Percentiles rank a stretch among this genome's conserved stretches.
phyloP scores from a whole-genome alignment of 73 alveolate genomes.

The Breviolum minutum region DNA sequence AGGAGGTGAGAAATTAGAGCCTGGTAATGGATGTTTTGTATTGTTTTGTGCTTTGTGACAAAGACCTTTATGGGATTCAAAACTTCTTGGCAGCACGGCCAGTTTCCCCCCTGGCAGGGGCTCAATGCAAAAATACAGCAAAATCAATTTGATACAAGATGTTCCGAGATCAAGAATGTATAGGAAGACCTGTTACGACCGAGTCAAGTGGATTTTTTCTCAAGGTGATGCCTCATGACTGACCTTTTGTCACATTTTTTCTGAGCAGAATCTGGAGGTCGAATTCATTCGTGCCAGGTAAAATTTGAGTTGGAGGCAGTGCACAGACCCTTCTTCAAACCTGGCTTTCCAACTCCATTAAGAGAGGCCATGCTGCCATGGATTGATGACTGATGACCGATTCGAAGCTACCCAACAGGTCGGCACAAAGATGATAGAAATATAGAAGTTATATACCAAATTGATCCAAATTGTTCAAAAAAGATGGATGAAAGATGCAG shows the following conservation, averaged over 20 bases:
- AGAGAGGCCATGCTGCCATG: background rate
- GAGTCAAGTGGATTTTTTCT: background rate
- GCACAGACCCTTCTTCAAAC: slow-evolving; percentile 7
- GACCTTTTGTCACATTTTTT: background rate
- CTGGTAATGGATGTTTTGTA: no score
- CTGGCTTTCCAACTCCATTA: slow-evolving; percentile 72
- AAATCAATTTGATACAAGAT: no score
- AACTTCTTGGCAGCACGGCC: no score
- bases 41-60: no score
- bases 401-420: background rate
- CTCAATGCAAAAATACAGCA: no score
- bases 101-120: no score
- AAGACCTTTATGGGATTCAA: no score
- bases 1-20: no score
- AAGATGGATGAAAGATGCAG: background rate
- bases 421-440: background rate
- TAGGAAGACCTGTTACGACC: no score
- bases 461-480: no score
- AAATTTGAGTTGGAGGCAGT: slow-evolving; percentile 36
- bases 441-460: background rate
- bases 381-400: no score
- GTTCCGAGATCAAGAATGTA: no score
- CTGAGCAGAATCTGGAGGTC: background rate
- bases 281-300: slow-evolving; percentile 12
- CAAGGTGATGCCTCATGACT: background rate